phyloP scores from a whole-genome alignment of 805 yeast genomes.

The Henningerozyma blattae region DNA sequence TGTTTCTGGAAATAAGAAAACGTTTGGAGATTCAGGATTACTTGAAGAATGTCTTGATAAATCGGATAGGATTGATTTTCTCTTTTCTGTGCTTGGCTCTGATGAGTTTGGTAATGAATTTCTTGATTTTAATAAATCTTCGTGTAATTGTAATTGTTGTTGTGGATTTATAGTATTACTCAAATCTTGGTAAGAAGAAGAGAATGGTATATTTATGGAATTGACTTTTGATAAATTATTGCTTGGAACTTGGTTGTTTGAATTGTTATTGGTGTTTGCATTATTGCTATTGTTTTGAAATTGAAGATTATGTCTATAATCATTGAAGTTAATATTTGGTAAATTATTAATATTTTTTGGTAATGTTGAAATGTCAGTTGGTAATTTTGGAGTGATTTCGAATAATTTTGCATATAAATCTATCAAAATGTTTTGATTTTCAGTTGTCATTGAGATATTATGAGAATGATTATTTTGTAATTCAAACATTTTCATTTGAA shows the following conservation, averaged over 20 bases:
- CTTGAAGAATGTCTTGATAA: conserved; percentile 1
- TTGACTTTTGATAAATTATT: too few relatives aligned
- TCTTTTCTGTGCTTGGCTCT: not conserved
- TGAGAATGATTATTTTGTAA: conserved; percentile 12
- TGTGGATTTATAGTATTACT: too few relatives aligned
- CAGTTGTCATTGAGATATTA: conserved; percentile 1
- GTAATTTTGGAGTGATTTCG: conserved; percentile 21
- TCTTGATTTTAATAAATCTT: not conserved
- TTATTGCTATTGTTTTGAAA: not conserved
- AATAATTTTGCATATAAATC: conserved; percentile 16
- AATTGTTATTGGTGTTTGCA: not conserved
- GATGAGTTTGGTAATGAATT: not conserved
- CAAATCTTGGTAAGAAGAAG: not conserved
- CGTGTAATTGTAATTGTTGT: too few relatives aligned
- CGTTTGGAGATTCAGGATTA: conserved; percentile 2
- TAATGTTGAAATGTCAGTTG: not conserved
- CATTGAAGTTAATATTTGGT: not conserved
- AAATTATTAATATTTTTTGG: not conserved
- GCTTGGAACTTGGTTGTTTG: too few relatives aligned
- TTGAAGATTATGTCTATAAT: not conserved
- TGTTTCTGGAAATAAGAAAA: not conserved
- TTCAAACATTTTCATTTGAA: conserved; percentile 18
- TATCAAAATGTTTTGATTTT: conserved; percentile 8
- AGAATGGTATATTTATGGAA: too few relatives aligned
- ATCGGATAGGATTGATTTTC: conserved; percentile 3